Conservation (phyloP, 768 basidiomycete genomes). For the Psilocybe azurescens region DNA sequence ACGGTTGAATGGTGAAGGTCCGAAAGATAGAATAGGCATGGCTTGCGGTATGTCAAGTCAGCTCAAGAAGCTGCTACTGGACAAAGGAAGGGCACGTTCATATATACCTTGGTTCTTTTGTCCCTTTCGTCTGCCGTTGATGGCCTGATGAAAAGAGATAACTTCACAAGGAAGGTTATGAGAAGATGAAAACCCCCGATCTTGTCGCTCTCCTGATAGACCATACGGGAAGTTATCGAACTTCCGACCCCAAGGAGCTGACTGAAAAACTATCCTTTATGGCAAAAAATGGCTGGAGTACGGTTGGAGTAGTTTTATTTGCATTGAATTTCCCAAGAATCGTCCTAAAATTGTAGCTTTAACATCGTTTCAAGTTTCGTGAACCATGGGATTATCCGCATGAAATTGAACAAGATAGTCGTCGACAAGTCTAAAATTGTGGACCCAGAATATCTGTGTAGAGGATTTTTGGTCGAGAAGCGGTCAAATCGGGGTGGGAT, state of each 20-base stretch:
- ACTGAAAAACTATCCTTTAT: not conserved
- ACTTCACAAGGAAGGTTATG: conserved; percentile 19
- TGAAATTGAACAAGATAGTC: too few species aligned
- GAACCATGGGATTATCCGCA: too few species aligned
- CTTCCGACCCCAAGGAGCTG: not conserved
- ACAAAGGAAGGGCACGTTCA: conserved; percentile 33
- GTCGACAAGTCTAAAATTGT: too few species aligned
- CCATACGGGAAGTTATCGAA: not conserved
- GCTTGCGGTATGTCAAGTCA: conserved; percentile 42
- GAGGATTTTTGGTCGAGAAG: too few species aligned
- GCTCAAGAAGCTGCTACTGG: conserved; percentile 29
- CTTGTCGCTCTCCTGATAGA: conserved; percentile 21
- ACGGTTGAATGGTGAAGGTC: conserved; percentile 17
- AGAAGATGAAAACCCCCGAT: conserved; percentile 29
- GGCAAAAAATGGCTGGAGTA: not conserved
- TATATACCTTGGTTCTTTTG: conserved; percentile 24
- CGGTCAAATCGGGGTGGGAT: too few species aligned
- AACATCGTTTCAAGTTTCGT: too few species aligned
- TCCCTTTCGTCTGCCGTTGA: conserved; percentile 33
- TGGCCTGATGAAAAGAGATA: conserved; percentile 27
- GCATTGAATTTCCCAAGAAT: too few species aligned
- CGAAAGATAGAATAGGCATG: conserved; percentile 29
- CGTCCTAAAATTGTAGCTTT: too few species aligned
- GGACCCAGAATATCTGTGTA: too few species aligned
- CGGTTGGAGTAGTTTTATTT: too few species aligned